Percentiles rank a stretch among this genome's conserved stretches.
These are phyloP conservation scores for Mercurialis annua DNA, from an alignment of 345 rosid species.

Conservation along the genomic window DNA sequence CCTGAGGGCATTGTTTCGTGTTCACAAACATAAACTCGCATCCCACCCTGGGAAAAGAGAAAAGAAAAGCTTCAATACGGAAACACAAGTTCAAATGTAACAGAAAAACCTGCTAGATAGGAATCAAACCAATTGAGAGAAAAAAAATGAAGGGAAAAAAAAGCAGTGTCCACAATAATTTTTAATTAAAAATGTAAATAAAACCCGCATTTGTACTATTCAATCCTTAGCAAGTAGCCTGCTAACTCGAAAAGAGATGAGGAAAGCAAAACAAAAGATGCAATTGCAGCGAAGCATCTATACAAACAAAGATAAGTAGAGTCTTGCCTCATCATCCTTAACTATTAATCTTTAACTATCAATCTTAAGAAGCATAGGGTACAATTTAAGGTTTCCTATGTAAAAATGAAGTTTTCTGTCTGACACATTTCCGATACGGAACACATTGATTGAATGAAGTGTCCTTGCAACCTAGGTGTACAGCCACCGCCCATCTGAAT, in stretches of 20 bases:
- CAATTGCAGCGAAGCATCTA: background rate
- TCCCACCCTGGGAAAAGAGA: constrained; percentile 62
- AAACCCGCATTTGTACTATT: background rate
- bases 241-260: background rate
- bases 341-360: background rate
- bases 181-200: background rate
- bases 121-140: constrained; percentile 4
- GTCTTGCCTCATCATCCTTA: background rate
- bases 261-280: background rate
- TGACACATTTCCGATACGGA: background rate
- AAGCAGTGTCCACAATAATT: no score
- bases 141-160: background rate
- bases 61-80: constrained; percentile 10
- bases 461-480: no score
- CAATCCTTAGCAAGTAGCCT: background rate
- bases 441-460: no score
- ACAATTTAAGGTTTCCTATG: no score
- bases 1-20: constrained; percentile 86
- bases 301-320: background rate
- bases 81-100: constrained; percentile 4
- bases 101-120: constrained; percentile 1
- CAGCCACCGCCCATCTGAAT: no score
- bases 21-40: constrained; percentile 74
- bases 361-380: no score
- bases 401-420: background rate